Evolutionary conservation across 305 asterid species (phyloP).

Genomic region (Solanum hybrid): DNA sequence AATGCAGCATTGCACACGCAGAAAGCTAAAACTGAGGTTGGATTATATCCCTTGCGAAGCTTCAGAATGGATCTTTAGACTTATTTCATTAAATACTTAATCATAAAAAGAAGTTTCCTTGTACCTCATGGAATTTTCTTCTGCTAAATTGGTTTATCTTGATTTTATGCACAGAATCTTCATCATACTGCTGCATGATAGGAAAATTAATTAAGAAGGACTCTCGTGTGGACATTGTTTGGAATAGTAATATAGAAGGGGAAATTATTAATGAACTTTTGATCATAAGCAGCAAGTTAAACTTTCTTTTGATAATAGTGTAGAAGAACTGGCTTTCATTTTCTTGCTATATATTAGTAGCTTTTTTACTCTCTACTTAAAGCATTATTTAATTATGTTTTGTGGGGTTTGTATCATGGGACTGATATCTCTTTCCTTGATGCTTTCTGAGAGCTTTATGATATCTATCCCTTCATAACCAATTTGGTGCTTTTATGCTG

Average conservation of each 20-base stretch:
- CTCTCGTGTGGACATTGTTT: neutral
- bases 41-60: conserved; percentile 9
- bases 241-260: neutral
- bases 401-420: neutral
- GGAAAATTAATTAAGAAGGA: neutral
- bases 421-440: neutral
- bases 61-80: conserved; percentile 1
- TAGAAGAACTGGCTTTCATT: neutral
- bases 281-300: neutral
- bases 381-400: neutral
- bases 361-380: neutral
- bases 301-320: neutral
- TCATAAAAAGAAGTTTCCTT: neutral
- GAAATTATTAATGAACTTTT: neutral
- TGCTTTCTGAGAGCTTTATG: neutral
- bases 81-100: neutral
- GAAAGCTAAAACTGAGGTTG: conserved; percentile 68
- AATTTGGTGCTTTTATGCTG: neutral
- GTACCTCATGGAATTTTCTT: neutral
- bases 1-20: conserved; percentile 39
- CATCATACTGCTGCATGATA: neutral
- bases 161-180: neutral
- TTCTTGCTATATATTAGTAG: neutral
- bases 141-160: neutral
- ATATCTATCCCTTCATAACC: neutral